Percentiles rank a stretch among this genome's conserved stretches.
phyloP scores from a whole-genome alignment of 257 asterid genomes.

The Cynanchum wilfordii region DNA sequence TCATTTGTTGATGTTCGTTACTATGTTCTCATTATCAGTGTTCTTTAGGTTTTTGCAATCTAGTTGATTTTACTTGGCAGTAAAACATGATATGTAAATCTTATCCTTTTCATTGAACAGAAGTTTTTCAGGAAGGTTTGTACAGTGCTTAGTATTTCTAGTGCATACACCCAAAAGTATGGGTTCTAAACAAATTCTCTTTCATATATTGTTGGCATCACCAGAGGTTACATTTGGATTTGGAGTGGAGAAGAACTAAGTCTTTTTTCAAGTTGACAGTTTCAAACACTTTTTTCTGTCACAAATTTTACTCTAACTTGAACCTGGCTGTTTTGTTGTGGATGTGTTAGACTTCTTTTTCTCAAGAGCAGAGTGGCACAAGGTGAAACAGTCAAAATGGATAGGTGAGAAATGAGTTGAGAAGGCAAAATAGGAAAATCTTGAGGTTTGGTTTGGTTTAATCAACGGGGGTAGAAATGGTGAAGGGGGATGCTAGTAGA shows the following conservation, averaged over 20 bases:
- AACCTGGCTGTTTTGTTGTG: background rate
- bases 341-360: background rate
- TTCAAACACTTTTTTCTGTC: background rate
- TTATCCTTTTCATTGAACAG: background rate
- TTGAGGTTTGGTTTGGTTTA: background rate
- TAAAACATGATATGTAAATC: background rate
- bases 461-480: background rate
- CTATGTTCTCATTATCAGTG: background rate
- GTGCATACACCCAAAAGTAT: background rate
- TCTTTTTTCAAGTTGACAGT: background rate
- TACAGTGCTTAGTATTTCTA: background rate
- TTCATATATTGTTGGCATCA: background rate
- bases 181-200: background rate
- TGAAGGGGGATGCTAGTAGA: background rate
- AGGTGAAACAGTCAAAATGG: background rate
- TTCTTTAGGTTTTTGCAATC: background rate
- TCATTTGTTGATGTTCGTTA: background rate
- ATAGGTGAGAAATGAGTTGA: background rate
- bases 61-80: background rate
- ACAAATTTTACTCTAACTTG: background rate
- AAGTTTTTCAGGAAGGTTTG: background rate
- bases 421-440: background rate
- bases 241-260: background rate
- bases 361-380: background rate
- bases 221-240: background rate